Conservation (phyloP, 441 rosid species). For the Corymbia citriodora region DNA sequence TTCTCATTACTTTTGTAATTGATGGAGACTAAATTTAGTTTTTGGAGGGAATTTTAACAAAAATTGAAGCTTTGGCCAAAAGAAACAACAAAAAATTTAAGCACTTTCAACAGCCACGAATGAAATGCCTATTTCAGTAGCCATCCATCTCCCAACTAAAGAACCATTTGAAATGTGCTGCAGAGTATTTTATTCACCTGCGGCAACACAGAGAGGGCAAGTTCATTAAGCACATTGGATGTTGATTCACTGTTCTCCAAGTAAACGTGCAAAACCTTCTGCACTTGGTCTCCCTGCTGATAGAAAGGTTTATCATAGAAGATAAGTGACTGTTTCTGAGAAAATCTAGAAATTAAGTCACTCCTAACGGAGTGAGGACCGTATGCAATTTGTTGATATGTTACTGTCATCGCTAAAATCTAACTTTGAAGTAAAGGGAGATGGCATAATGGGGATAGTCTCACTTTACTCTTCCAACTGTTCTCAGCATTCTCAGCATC, state of each 20-base stretch:
- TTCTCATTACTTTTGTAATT: background rate
- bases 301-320: background rate
- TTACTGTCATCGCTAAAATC: background rate
- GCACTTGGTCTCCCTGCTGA: constrained; percentile 69
- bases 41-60: background rate
- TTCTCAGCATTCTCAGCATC: constrained; percentile 42
- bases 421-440: background rate
- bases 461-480: constrained; percentile 75
- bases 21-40: background rate
- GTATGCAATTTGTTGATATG: background rate
- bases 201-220: constrained; percentile 66
- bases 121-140: background rate
- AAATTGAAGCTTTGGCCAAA: background rate
- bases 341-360: background rate
- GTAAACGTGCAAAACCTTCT: constrained; percentile 57
- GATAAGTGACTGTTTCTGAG: background rate
- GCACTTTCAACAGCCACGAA: background rate
- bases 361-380: background rate
- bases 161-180: background rate
- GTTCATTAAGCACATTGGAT: constrained; percentile 56
- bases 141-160: background rate
- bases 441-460: constrained; percentile 14
- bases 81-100: background rate
- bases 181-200: constrained; percentile 33
- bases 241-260: constrained; percentile 60